phyloP scores from a whole-genome alignment of 345 rosid genomes.

The Salix brachista region DNA sequence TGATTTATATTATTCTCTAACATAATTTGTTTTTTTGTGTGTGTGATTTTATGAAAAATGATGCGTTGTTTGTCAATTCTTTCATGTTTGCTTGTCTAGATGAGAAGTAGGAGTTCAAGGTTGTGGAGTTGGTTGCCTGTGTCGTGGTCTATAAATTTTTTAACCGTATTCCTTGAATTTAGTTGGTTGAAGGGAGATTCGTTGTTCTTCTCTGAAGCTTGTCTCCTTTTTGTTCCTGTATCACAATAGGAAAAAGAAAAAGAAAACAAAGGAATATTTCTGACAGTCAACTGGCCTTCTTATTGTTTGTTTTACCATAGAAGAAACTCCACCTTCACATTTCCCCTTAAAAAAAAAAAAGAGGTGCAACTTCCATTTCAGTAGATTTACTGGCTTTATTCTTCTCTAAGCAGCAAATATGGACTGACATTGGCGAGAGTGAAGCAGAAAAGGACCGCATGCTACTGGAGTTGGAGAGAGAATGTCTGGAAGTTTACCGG shows the following conservation, averaged over 20 bases:
- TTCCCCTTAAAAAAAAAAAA: not conserved
- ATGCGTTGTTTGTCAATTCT: too few species aligned
- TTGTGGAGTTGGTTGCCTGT: too few species aligned
- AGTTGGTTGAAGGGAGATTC: not conserved
- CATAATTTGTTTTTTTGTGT: not conserved
- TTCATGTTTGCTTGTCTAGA: not conserved
- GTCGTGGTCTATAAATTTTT: too few species aligned
- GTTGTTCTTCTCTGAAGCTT: not conserved
- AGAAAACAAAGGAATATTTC: not conserved
- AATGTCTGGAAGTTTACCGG: conserved; percentile 82
- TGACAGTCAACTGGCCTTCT: not conserved
- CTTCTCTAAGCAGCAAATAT: conserved; percentile 70
- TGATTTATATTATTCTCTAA: too few species aligned
- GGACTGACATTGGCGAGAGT: conserved; percentile 93
- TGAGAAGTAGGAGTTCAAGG: not conserved
- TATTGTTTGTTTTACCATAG: not conserved
- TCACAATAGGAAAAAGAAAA: not conserved
- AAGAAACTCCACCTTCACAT: not conserved
- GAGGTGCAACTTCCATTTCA: not conserved
- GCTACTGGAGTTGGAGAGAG: conserved; percentile 85
- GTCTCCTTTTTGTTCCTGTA: not conserved
- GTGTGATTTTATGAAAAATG: too few species aligned
- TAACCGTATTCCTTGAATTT: not conserved
- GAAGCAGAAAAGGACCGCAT: conserved; percentile 77
- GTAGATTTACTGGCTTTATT: not conserved